Evolutionary conservation across 2,329 filamentous ascomycete genomes (phyloP).

Genomic region (Cucurbitaria berberidis): DNA sequence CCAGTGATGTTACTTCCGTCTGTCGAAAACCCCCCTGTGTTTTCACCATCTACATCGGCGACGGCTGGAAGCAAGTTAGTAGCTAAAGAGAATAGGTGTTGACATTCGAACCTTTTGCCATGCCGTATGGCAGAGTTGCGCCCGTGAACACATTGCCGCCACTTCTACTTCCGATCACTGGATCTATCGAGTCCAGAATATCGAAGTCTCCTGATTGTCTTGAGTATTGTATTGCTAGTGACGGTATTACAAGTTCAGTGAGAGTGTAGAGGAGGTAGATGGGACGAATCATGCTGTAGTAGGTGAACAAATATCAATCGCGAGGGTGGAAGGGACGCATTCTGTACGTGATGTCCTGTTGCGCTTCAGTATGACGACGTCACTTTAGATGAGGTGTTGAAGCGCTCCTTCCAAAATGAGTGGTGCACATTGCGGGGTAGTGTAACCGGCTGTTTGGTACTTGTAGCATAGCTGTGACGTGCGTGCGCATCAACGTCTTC

Average conservation of each 20-base stretch:
- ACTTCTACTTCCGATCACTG: slow-evolving; percentile 52
- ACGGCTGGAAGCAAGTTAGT: slow-evolving; percentile 55
- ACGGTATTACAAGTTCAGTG: not conserved
- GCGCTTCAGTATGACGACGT: slow-evolving; percentile 15
- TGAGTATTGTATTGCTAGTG: not conserved
- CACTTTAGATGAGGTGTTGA: slow-evolving; percentile 15
- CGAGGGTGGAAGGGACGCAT: not conserved
- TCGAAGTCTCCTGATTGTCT: slow-evolving; percentile 20
- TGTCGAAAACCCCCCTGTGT: slow-evolving; percentile 64
- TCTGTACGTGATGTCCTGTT: not conserved
- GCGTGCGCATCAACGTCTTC: not conserved
- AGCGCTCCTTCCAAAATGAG: slow-evolving; percentile 29
- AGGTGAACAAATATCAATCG: not conserved
- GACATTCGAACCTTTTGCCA: slow-evolving; percentile 50
- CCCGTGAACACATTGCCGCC: slow-evolving; percentile 57
- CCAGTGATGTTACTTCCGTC: slow-evolving; percentile 52
- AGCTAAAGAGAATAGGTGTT: not conserved
- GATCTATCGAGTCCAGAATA: slow-evolving; percentile 49
- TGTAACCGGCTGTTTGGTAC: slow-evolving; percentile 15
- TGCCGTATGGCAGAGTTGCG: slow-evolving; percentile 54
- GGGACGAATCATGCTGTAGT: slow-evolving; percentile 1
- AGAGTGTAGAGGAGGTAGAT: not conserved
- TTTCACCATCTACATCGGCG: slow-evolving; percentile 56
- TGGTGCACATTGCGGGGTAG: slow-evolving; percentile 35
- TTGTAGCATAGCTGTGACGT: not conserved